Base-by-base conservation (phyloP, 2,329 filamentous ascomycete genomes). In the Chaetomium sp. region DNA sequence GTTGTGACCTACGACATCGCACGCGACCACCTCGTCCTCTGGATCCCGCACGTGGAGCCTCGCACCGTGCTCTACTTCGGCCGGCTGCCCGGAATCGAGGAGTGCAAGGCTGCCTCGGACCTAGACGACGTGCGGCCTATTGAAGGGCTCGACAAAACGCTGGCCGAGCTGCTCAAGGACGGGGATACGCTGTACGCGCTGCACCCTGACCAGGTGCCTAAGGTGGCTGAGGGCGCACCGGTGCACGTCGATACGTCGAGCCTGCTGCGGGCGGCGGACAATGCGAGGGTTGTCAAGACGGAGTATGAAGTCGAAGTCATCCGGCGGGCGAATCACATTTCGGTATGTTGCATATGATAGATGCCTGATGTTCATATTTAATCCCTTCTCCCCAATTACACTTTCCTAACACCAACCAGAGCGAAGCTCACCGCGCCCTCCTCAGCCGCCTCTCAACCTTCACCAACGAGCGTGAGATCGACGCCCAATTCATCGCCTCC, bases 241-340 rank as follows among this genome's bases (percentile, higher is more conserved):
- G 59, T 75, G 4, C 64, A 65, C 34, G 70, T 85, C 59, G 76
- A 87, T 68, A 69, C 71, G 44, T 67, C 68, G 11, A 72, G 71
- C 8, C 76, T 96, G 8, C 79, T 80, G 60, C 79, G 79, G 1
- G 88, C 88, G 49, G 91, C 96, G 72, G 87, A 96, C 67, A 79
- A 83, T 53, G 86, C 87, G 27, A 86, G 92, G 36, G 86, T 92
- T 1, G 77, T 89, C 70, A 97, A 97, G 74, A 86, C 88, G 47
- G 78, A 81, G n/a, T 89, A 95, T 68, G 92, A 99, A 68, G 79
- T 97, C 52, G 84, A 82, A 4, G 80, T 94, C 62, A 87, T 97
- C 65, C 84, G 87, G 12, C 84, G 85, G 56, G 92, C 94, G 37
- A 94, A 91, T 67, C 80, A 79, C 43, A 84, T 97, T 61, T 91